Base-by-base conservation (phyloP, 2,329 filamentous ascomycete genomes). In the Geosmithia morbida region DNA sequence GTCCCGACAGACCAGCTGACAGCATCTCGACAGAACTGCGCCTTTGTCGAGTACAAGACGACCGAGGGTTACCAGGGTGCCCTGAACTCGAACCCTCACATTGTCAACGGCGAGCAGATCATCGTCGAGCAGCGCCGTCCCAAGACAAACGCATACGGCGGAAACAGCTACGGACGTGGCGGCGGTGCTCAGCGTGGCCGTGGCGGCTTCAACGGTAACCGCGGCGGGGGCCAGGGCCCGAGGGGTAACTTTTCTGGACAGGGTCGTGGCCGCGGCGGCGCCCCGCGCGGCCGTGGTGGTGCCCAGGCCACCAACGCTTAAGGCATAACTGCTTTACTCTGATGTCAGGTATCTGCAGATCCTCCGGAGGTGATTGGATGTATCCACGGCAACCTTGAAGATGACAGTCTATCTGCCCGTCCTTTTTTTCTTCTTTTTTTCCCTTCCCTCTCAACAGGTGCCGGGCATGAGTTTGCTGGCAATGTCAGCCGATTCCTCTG, bases 11-110 rank as follows among this genome's bases (percentile, higher is more conserved):
- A 20, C 22, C 3, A n/a, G 46, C 41, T 46, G 33, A 49, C 48
- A 30, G 19, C 16, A 33, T 30, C 41, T 30, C 7, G 6, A 30
- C 29, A 94, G 90, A 96, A 92, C 74, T 96, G 88, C 60, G 92
- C 92, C 22, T 97, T 97, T 61, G 87, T 96, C 50, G 92, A 98
- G 64, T 98, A 92, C 66, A 84, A 81, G 60, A 85, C 83, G 44
- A 62, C 79, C 19, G 80, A 88, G 48, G 87, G 80, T 44, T 96
- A 94, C 67, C 77, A 87, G 63, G 83, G 85, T 52, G 92, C 92
- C 42, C 74, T 87, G 39, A 77, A 77, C 51, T 84, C 83, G 55
- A 97, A 94, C 69, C 90, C 90, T 37, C 87, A 94, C 67, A 75
- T 77, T 43, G 78, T 98, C 52, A 86, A 84, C 56, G 84, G 81